Evolutionary conservation across 306 rosid species (phyloP).

Genomic region (Quercus bicolor): DNA sequence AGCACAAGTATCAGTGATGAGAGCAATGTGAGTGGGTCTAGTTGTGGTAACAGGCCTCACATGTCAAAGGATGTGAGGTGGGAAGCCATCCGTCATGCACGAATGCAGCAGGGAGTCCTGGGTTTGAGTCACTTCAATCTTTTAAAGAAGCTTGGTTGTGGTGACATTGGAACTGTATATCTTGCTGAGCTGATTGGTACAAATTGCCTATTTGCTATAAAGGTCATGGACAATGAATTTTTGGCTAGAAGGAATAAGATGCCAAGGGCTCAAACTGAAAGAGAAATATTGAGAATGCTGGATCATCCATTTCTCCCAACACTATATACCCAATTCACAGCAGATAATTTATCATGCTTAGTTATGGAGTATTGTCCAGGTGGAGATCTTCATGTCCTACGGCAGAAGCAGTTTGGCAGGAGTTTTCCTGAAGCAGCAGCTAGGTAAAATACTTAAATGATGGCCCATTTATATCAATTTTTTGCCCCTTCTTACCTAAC

Average conservation of each 20-base stretch:
- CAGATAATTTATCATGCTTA: slow-evolving; percentile 92
- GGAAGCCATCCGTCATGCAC: slow-evolving; percentile 75
- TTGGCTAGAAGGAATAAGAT: slow-evolving; percentile 89
- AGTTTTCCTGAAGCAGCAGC: slow-evolving; percentile 77
- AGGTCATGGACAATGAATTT: slow-evolving; percentile 97
- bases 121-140: slow-evolving; percentile 83
- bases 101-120: slow-evolving; percentile 64
- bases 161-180: slow-evolving; percentile 96
- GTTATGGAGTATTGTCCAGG: slow-evolving; percentile 99
- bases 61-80: slow-evolving; percentile 97
- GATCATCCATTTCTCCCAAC: slow-evolving; percentile 99
- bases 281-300: slow-evolving; percentile 87
- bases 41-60: slow-evolving; percentile 93
- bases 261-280: slow-evolving; percentile 96
- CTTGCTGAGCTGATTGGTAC: slow-evolving; percentile 84
- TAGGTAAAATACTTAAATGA: slow-evolving; percentile 50
- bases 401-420: slow-evolving; percentile 85
- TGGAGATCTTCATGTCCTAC: slow-evolving; percentile 95
- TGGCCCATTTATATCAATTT: slow-evolving; percentile 6
- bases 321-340: slow-evolving; percentile 75
- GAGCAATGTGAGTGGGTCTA: slow-evolving; percentile 75
- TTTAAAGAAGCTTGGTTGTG: slow-evolving; percentile 95
- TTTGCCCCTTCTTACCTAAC: slow-evolving; percentile 5
- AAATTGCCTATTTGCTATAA: slow-evolving; percentile 82
- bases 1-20: slow-evolving; percentile 95